phyloP scores from a whole-genome alignment of 345 rosid genomes.

The Pugionium dolabratum region DNA sequence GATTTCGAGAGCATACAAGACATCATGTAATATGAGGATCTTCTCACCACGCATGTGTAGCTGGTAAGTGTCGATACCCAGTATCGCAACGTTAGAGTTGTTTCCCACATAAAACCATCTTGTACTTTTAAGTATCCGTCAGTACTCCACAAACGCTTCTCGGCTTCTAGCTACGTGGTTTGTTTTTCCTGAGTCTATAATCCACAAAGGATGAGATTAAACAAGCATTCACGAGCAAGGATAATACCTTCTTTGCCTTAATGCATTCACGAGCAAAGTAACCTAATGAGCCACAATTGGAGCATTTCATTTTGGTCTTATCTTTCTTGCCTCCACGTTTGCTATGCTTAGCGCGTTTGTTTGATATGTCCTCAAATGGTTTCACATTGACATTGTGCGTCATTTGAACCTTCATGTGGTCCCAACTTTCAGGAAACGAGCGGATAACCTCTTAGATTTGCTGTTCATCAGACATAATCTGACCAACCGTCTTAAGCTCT shows the following conservation, averaged over 20 bases:
- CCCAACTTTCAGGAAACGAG: neutral
- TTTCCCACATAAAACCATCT: conserved; percentile 20
- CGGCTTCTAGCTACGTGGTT: neutral
- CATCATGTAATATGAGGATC: neutral
- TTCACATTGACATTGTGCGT: neutral
- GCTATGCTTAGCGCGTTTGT: neutral
- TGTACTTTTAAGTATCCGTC: neutral
- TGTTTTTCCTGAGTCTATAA: conserved; percentile 21
- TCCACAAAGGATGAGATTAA: conserved; percentile 21
- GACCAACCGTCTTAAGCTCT: neutral
- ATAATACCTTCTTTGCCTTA: conserved; percentile 16
- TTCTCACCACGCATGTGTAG: neutral
- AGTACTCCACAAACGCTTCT: neutral
- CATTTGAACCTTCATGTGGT: conserved; percentile 9
- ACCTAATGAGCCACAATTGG: conserved; percentile 4
- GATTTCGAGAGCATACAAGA: conserved; percentile 14
- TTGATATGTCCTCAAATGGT: neutral
- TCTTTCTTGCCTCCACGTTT: conserved; percentile 1
- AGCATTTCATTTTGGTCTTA: conserved; percentile 10
- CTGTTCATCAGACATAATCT: conserved; percentile 9
- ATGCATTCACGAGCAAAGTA: conserved; percentile 25
- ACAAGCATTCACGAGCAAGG: conserved; percentile 8
- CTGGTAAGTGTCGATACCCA: neutral
- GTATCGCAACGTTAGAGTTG: neutral
- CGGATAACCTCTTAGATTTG: neutral